phyloP scores from a whole-genome alignment of 768 basidiomycete species.

The Kwoniella bestiolae region DNA sequence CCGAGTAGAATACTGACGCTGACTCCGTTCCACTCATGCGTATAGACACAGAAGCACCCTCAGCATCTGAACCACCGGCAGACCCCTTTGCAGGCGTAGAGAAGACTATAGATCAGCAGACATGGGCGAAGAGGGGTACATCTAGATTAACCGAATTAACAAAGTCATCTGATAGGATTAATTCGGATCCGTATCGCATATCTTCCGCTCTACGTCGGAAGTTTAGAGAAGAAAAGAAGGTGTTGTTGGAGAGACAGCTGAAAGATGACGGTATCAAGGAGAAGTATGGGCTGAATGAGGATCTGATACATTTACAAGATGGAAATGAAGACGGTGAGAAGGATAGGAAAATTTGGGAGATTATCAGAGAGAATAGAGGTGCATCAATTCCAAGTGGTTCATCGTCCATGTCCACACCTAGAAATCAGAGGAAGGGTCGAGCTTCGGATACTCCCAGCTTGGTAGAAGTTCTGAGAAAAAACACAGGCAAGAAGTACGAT shows the following conservation, averaged over 20 bases:
- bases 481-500: conserved; percentile 51
- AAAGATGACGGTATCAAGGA: conserved; percentile 74
- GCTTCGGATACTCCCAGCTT: conserved; percentile 16
- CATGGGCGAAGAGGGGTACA: conserved; percentile 72
- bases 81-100: conserved; percentile 89
- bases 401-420: background rate
- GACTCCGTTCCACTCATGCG: background rate
- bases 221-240: conserved; percentile 85
- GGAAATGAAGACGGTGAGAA: conserved; percentile 59
- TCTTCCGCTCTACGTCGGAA: conserved; percentile 74
- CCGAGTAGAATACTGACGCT: background rate
- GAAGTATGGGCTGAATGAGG: conserved; percentile 75
- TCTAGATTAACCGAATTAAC: conserved; percentile 83
- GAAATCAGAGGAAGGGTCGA: background rate
- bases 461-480: conserved; percentile 33
- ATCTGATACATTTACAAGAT: conserved; percentile 62
- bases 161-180: conserved; percentile 73
- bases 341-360: conserved; percentile 65
- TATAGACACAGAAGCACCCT: conserved; percentile 70
- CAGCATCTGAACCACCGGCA: conserved; percentile 61
- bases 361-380: conserved; percentile 62
- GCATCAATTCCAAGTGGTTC: background rate
- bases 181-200: conserved; percentile 82
- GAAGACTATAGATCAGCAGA: conserved; percentile 79
- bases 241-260: conserved; percentile 69